Base-by-base conservation (phyloP, 2,329 filamentous ascomycete species). In the Xylariaceae sp. region DNA sequence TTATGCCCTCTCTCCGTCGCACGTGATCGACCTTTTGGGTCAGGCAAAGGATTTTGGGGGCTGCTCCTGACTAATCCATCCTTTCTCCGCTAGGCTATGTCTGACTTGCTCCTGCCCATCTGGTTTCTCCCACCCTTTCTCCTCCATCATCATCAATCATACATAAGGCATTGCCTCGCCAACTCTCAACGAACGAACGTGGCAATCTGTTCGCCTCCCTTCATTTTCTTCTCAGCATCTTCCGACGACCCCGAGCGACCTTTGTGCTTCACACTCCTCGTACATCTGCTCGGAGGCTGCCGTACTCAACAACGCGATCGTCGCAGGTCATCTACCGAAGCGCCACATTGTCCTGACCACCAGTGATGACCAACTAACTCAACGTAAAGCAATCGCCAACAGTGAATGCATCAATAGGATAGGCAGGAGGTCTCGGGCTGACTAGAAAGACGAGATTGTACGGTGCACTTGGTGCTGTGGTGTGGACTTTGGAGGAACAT, bases 381-480 rank as follows among this genome's bases (percentile, higher is more conserved):
- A 26, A 6, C 22, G 22, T 26, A 11, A 26, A 26, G 6, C 22
- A 26, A 26, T 37, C 43, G 29, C 43, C 37, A 38, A 46, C 43
- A 51, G 52, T 50, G 48, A 48, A 49, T 46, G 39, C 45, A 50
- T 48, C 52, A 41, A 49, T 49, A 49, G 54, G 52, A 46, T 50
- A 51, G 53, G 55, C 53, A 48, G 56, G 51, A 53, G 52, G 51
- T 52, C 50, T 53, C 46, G 43, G 52, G 43, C 49, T 51, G 43
- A 51, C 38, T 47, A 54, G 54, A 48, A 26, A 53, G 49, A 55
- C 55, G 47, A 56, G 50, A 55, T 53, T 48, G 48, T 47, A 44
- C 49, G 52, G 50, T 53, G 40, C 44, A 49, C 37, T 43, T 49
- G 45, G 46, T 54, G 40, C 48, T 41, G 47, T 48, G 48, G 55